Evolutionary conservation across 164 flowering plant genomes (phyloP).

Genomic region (Kalanchoe fedtschenkoi): DNA sequence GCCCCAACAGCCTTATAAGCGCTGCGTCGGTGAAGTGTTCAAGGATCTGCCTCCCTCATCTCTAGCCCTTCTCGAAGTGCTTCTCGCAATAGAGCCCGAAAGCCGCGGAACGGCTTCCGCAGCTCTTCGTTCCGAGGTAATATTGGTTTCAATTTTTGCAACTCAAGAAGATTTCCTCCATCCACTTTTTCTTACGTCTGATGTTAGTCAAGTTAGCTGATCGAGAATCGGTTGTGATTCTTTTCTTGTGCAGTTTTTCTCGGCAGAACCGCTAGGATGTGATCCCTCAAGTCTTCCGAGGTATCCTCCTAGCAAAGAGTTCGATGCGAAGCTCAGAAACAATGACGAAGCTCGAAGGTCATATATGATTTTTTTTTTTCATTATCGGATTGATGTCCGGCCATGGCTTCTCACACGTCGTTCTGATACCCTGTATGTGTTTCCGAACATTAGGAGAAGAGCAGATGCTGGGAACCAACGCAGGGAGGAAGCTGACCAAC

Average conservation of each 20-base stretch:
- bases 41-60: constrained; percentile 66
- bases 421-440: not conserved
- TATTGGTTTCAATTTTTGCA: no score
- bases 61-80: constrained; percentile 59
- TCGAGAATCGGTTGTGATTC: not conserved
- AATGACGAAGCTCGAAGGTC: constrained; percentile 80
- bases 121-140: constrained; percentile 73
- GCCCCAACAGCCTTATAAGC: constrained; percentile 71
- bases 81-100: constrained; percentile 73
- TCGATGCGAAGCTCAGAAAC: constrained; percentile 60
- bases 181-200: no score
- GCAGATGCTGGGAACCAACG: constrained; percentile 20
- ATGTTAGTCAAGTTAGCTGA: not conserved
- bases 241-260: constrained; percentile 56
- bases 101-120: constrained; percentile 60
- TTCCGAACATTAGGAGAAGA: constrained; percentile 32
- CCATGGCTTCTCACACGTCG: no score
- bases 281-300: constrained; percentile 77
- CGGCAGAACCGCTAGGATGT: constrained; percentile 63
- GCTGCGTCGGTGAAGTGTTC: constrained; percentile 58
- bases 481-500: constrained; percentile 29
- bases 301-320: constrained; percentile 82
- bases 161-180: no score
- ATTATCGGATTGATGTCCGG: not conserved
- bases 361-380: not conserved